These are phyloP conservation scores for Zygosaccharomyces sapae DNA, from an alignment of 1,139 yeast genomes.

Conservation along the genomic window DNA sequence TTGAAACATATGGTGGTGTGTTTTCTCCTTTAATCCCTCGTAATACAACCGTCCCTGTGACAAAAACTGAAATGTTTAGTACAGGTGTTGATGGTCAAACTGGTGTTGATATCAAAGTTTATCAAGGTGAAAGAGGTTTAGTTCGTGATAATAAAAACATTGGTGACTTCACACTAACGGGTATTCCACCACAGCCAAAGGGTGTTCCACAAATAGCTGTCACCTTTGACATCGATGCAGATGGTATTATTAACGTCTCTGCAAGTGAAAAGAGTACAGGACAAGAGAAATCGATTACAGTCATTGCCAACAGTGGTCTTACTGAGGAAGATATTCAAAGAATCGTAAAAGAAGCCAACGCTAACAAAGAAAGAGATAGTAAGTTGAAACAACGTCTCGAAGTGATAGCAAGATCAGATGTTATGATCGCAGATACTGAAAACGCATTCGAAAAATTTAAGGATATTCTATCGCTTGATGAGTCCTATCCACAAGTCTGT, in stretches of 20 bases:
- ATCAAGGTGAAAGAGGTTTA: conserved; percentile 72
- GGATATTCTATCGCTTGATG: conserved; percentile 38
- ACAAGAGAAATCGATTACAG: conserved; percentile 56
- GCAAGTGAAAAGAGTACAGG: conserved; percentile 65
- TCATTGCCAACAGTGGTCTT: conserved; percentile 64
- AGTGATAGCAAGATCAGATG: conserved; percentile 46
- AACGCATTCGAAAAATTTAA: conserved; percentile 47
- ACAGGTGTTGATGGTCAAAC: conserved; percentile 87
- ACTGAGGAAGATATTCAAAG: conserved; percentile 58
- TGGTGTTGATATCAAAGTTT: conserved; percentile 72
- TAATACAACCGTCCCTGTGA: conserved; percentile 72
- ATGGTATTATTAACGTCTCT: conserved; percentile 72
- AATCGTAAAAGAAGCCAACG: conserved; percentile 48
- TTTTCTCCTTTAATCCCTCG: conserved; percentile 73
- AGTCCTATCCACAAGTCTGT: conserved; percentile 38
- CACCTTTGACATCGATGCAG: conserved; percentile 73
- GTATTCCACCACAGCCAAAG: conserved; percentile 68
- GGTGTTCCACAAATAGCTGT: conserved; percentile 76
- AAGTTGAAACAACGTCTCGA: conserved; percentile 37
- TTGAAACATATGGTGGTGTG: conserved; percentile 78
- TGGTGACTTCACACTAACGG: conserved; percentile 64
- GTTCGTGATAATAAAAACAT: conserved; percentile 69
- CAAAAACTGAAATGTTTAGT: conserved; percentile 65
- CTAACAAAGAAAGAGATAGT: conserved; percentile 30
- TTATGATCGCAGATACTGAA: conserved; percentile 54